Base-by-base conservation (phyloP, 2,329 filamentous ascomycete species). In the Xylaria sp. region DNA sequence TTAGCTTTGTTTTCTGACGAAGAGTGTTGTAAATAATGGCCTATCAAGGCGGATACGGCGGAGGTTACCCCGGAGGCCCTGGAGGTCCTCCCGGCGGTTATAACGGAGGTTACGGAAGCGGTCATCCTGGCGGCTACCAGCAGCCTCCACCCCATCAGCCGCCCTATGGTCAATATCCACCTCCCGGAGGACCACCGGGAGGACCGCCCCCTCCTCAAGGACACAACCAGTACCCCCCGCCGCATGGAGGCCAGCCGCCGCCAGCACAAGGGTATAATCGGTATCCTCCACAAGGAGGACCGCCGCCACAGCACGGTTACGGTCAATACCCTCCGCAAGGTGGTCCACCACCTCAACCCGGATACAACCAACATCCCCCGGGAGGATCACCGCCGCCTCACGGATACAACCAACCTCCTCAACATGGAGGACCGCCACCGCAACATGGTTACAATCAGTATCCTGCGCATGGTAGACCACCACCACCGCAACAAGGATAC, bases 21-120 rank as follows among this genome's bases (percentile, higher is more conserved):
- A 3, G 5, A n/a, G 9, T 46, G n/a, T 18, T 55, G 46, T 50
- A 37, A 35, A 59, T 46, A n/a, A 73, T 73, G 71, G 70, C 71
- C 10, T 70, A 70, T 47, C 55, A 56, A 54, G 63, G 60, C 44
- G 60, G 58, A 44, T 63, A 63, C 53, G 52, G 57, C 19, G 59
- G 58, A 6, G 49, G 51, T 1, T 48, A 55, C 30, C n/a, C 18
- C 16, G 55, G 48, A 11, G 47, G 49, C 1, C 49, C 56, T 11
- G 35, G 49, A 11, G 47, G 49, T 1, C 49, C 56, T 11, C 23
- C 42, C n/a, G 59, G 55, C 35, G 51, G 50, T 11, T 16, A 55
- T 10, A 18, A 16, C 9, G 55, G 55, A n/a, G 56, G 59, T 13
- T 57, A 56, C 16, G 49, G 52, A 4, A 53, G 44, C 6, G 57